Conservation (phyloP, 257 asterid species). For the Cinchona pubescens region DNA sequence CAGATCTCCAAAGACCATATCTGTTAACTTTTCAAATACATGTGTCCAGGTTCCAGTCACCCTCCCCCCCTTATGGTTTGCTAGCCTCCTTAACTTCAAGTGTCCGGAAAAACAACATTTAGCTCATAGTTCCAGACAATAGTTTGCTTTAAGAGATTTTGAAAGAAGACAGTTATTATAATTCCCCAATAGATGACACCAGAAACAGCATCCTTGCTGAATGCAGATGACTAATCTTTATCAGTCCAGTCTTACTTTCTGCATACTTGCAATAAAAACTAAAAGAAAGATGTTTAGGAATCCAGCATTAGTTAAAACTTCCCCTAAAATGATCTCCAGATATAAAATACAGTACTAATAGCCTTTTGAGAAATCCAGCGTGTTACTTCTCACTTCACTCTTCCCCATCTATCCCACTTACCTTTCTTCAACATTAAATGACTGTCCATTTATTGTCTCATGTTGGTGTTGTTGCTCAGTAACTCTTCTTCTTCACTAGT, state of each 20-base stretch:
- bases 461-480: not conserved
- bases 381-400: not conserved
- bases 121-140: not conserved
- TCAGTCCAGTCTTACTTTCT: too few species aligned
- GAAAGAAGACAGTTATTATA: not conserved
- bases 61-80: not conserved
- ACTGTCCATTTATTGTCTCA: too few species aligned
- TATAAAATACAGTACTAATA: too few species aligned
- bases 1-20: constrained; percentile 90
- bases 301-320: not conserved
- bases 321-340: not conserved
- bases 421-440: not conserved
- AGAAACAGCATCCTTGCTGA: too few species aligned
- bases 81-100: too few species aligned
- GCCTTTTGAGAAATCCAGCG: not conserved
- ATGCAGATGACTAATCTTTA: too few species aligned
- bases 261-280: not conserved
- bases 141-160: not conserved
- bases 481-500: not conserved
- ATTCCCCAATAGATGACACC: not conserved
- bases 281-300: not conserved
- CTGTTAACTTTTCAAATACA: too few species aligned
- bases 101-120: not conserved
- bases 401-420: too few species aligned
- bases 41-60: too few species aligned